These are phyloP conservation scores for Paramecium bursaria DNA, from an alignment of 73 alveolate genomes.

Conservation along the genomic window DNA sequence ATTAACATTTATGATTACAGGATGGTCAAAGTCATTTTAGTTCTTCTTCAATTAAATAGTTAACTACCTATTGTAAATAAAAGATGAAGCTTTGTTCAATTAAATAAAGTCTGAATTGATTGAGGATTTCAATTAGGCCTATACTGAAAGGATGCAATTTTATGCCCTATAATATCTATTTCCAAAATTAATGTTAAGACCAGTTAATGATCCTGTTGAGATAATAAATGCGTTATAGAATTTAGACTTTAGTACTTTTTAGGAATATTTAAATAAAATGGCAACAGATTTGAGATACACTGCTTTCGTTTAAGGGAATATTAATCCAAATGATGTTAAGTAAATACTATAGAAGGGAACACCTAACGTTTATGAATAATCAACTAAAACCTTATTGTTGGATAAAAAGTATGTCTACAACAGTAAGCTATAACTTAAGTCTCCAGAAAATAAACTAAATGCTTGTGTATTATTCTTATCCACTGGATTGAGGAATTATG, in stretches of 20 bases:
- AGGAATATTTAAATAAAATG: conserved; percentile 6
- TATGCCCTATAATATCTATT: neutral
- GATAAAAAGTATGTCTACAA: conserved; percentile 2
- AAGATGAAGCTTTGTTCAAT: conserved; percentile 27
- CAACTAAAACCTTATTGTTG: conserved; percentile 1
- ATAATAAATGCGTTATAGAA: conserved; percentile 15
- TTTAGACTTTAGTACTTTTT: conserved; percentile 19
- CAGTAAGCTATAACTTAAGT: conserved; percentile 1
- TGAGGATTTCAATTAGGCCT: neutral
- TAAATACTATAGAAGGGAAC: neutral
- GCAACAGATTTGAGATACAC: conserved; percentile 14
- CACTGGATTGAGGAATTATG: neutral
- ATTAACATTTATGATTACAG: neutral
- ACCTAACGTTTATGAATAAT: conserved; percentile 9
- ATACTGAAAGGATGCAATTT: neutral
- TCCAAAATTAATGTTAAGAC: conserved; percentile 46
- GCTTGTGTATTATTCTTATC: neutral
- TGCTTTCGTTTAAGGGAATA: conserved; percentile 32
- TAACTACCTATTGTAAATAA: neutral
- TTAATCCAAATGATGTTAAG: neutral
- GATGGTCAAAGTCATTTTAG: conserved; percentile 7
- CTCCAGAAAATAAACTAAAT: conserved; percentile 23
- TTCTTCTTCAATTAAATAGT: neutral
- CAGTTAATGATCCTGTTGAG: conserved; percentile 46
- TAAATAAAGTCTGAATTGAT: neutral